phyloP scores from a whole-genome alignment of 2,329 filamentous ascomycete species.

The Sporothrix variecibatus region DNA sequence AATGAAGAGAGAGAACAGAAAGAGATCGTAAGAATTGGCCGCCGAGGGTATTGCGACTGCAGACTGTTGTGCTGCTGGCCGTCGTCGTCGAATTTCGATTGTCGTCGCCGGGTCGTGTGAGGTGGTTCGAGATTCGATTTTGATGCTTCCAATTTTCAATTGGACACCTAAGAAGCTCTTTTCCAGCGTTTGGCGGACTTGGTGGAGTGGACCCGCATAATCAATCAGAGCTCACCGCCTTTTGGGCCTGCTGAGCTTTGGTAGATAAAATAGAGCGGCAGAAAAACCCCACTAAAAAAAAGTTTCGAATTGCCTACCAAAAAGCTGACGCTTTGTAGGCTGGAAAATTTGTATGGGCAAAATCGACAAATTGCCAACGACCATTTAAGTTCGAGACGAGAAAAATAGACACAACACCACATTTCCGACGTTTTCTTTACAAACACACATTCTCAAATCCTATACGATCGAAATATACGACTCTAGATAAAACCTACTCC shows the following conservation, averaged over 20 bases:
- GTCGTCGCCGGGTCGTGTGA: not conserved
- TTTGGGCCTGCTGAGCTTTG: not conserved
- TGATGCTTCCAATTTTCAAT: conserved; percentile 16
- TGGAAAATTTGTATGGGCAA: conserved; percentile 8
- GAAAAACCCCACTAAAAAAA: conserved; percentile 30
- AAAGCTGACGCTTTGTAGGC: not conserved
- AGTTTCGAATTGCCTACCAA: conserved; percentile 22
- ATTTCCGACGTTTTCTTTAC: not conserved
- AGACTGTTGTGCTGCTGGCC: not conserved
- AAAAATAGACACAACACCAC: not conserved
- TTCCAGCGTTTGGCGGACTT: not conserved
- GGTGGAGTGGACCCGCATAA: not conserved
- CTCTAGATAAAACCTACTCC: not conserved
- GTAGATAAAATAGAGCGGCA: conserved; percentile 24
- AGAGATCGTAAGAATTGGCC: not conserved
- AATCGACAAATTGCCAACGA: not conserved
- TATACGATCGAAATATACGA: not conserved
- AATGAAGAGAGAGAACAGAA: not conserved
- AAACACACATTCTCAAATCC: not conserved
- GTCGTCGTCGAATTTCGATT: not conserved
- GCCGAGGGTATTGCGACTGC: not conserved
- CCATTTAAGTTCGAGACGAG: not conserved
- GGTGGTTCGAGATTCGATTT: conserved; percentile 3
- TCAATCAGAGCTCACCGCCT: conserved; percentile 27
- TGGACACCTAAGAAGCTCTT: not conserved